A percentile compares a stretch with the other conserved stretches of the same genome.
phyloP scores from a whole-genome alignment of 768 basidiomycete genomes.

The Polyporus arcularius region DNA sequence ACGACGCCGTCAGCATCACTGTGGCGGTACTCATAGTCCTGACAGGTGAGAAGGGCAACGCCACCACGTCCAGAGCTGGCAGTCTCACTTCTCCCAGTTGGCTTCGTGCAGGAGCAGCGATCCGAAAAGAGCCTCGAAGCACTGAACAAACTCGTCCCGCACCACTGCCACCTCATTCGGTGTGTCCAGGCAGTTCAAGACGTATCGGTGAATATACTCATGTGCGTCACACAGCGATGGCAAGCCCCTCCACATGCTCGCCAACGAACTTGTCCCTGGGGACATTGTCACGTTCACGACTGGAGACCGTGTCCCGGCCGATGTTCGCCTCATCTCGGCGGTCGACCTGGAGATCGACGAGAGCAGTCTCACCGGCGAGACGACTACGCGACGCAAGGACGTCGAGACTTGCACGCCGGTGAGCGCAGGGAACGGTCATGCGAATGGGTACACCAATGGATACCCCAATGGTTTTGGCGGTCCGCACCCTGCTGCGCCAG shows the following conservation, averaged over 20 bases:
- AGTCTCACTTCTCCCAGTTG: constrained; percentile 50
- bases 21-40: constrained; percentile 91
- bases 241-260: constrained; percentile 76
- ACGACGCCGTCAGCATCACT: constrained; percentile 92
- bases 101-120: constrained; percentile 92
- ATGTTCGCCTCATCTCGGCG: constrained; percentile 80
- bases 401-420: constrained; percentile 54
- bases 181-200: constrained; percentile 19
- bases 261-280: constrained; percentile 95
- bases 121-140: constrained; percentile 95
- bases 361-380: constrained; percentile 94
- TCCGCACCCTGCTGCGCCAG: constrained; percentile 29
- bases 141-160: constrained; percentile 94
- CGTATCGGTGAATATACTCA: background rate
- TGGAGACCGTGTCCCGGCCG: constrained; percentile 93
- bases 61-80: background rate
- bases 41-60: constrained; percentile 59
- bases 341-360: constrained; percentile 94
- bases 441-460: constrained; percentile 21
- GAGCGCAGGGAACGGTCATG: constrained; percentile 19
- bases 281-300: constrained; percentile 89
- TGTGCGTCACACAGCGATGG: constrained; percentile 46
- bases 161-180: constrained; percentile 91
- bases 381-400: constrained; percentile 73
- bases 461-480: background rate